Conservation (phyloP, 768 basidiomycete genomes). For the Pleurotus djamor region DNA sequence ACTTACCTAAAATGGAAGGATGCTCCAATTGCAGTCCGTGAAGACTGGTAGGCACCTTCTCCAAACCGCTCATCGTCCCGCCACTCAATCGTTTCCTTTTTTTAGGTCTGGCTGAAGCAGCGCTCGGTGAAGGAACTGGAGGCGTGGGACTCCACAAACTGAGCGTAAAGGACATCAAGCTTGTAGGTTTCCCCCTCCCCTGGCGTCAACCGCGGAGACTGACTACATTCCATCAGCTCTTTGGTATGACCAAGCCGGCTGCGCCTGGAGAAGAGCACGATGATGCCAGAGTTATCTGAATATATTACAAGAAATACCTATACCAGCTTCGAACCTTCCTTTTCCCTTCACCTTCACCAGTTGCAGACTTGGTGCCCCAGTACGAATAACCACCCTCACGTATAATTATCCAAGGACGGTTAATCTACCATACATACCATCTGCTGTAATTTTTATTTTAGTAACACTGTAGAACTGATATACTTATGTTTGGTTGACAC, state of each 20-base stretch:
- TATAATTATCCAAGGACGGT: neutral
- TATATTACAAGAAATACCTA: too few species aligned
- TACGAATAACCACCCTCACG: too few species aligned
- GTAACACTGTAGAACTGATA: neutral
- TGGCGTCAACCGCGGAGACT: neutral
- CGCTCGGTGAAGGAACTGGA: slow-evolving; percentile 66
- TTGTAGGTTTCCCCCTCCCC: slow-evolving; percentile 30
- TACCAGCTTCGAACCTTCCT: too few species aligned
- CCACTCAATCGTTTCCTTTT: neutral
- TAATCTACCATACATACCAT: neutral
- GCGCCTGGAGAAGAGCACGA: neutral
- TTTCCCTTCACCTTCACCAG: too few species aligned
- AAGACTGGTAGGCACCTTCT: slow-evolving; percentile 43
- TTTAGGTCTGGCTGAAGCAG: slow-evolving; percentile 60
- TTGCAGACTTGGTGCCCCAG: too few species aligned
- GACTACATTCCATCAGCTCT: slow-evolving; percentile 23
- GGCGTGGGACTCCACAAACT: slow-evolving; percentile 55
- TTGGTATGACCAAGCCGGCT: slow-evolving; percentile 27
- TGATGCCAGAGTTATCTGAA: too few species aligned
- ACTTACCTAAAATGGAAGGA: slow-evolving; percentile 29
- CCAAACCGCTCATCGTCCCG: neutral
- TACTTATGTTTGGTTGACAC: neutral
- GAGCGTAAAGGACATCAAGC: slow-evolving; percentile 68
- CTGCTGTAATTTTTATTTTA: neutral
- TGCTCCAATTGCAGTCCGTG: slow-evolving; percentile 67